Evolutionary conservation across 2,329 filamentous ascomycete genomes (phyloP), one percentile per base, ranked within the genome.

Genomic region (Onygenales sp.): DNA sequence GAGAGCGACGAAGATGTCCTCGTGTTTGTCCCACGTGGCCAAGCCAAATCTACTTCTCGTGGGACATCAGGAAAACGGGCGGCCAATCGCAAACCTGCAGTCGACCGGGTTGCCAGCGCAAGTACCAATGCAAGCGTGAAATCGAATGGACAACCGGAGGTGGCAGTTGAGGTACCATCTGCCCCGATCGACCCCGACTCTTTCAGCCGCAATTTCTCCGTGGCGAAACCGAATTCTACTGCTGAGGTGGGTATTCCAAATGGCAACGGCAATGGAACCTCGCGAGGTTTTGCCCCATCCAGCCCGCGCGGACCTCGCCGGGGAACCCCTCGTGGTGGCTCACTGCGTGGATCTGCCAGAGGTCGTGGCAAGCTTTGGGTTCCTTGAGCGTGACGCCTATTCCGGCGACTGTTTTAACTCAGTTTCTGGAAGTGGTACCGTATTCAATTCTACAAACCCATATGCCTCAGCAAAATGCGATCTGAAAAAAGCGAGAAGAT

Each of bases 1-100:
- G 72, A 75, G 11, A 75, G 70, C 39, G 73, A 75, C 21, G 73
- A 75, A 54, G 73, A 76, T 57, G 72, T 75, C 54, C 63, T 76
- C 32, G 72, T 76, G 2, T 76, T 76, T 54, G 69, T 73, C 32
- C 70, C 70, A 31, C 70, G 71, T 27, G 69, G 69, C 38, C 68
- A 67, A 53, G 69, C 66, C 41, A 72, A 71, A 57, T 61, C 67
- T 10, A 57, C 60, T 27, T 64, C 62, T 31, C 58, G 54, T 51
- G 59, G 63, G 8, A 39, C 65, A 64, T 27, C 44, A 59, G 57
- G 38, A 62, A 55, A 45, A 47, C 13, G 50, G 11, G 3, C 57
- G 52, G 11, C 35, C 48, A 60, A 58, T 57, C 66, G 67, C 54
- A 70, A 72, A 58, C 39, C 65, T 11, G 56, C 64, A 35, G 42